Evolutionary conservation across 1,139 yeast genomes (phyloP).

Genomic region (Debaryomycetaceae sp.): DNA sequence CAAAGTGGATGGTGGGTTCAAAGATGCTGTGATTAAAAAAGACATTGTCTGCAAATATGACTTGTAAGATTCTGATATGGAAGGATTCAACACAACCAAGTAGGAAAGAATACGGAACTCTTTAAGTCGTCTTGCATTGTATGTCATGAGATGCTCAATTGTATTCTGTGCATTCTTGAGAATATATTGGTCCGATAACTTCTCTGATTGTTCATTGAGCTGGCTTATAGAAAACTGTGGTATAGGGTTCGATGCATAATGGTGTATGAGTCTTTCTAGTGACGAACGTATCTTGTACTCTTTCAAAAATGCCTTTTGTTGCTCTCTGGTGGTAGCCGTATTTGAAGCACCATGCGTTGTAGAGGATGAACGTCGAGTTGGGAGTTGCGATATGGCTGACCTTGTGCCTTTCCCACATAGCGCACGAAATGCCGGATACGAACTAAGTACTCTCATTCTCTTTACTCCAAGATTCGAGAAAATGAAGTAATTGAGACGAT

Average conservation of each 20-base stretch:
- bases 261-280: slow-evolving; percentile 48
- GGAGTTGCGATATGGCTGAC: background rate
- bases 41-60: slow-evolving; percentile 71
- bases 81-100: slow-evolving; percentile 82
- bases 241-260: slow-evolving; percentile 44
- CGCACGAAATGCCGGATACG: background rate
- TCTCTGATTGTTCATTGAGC: slow-evolving; percentile 38
- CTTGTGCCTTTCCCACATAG: background rate
- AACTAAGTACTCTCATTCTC: background rate
- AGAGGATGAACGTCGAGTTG: background rate
- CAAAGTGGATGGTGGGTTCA: slow-evolving; percentile 38
- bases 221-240: slow-evolving; percentile 48
- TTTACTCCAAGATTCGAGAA: no score
- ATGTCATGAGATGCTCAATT: slow-evolving; percentile 39
- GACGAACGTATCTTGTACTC: slow-evolving; percentile 51
- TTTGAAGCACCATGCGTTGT: background rate
- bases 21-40: slow-evolving; percentile 46
- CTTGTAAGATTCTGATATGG: slow-evolving; percentile 76
- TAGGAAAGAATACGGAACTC: slow-evolving; percentile 77
- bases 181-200: slow-evolving; percentile 33
- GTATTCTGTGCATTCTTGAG: slow-evolving; percentile 41
- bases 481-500: no score
- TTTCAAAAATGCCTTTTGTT: slow-evolving; percentile 32
- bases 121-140: slow-evolving; percentile 55
- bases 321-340: slow-evolving; percentile 9